A percentile compares a stretch with the other conserved stretches of the same genome.
Conservation (phyloP, 1,284 basidiomycete genomes). For the Ustilago nuda region DNA sequence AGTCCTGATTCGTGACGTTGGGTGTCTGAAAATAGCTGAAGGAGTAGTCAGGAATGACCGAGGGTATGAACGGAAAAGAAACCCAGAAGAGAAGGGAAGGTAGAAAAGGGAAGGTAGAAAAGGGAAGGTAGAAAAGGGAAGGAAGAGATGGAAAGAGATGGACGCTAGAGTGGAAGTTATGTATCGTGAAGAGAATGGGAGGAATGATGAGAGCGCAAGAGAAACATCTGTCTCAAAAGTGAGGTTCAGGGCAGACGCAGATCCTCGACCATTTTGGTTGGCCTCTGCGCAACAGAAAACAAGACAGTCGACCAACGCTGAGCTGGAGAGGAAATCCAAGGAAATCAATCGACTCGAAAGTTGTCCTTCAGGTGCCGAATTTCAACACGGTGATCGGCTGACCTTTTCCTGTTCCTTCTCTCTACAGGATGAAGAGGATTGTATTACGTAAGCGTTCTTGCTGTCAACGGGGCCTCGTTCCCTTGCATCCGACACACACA, state of each 20-base stretch:
- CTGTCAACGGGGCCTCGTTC: not conserved
- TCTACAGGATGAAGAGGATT: not conserved
- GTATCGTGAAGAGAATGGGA: not conserved
- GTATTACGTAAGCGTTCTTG: slow-evolving; percentile 22
- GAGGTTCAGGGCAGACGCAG: no score
- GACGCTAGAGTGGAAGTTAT: not conserved
- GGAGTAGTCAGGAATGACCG: not conserved
- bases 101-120: not conserved
- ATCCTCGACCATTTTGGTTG: not conserved
- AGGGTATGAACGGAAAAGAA: not conserved
- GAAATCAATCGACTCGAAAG: not conserved
- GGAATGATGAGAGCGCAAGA: not conserved
- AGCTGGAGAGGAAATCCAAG: not conserved
- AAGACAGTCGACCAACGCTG: not conserved
- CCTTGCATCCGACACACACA: not conserved
- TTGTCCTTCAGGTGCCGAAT: not conserved
- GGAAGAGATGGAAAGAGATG: not conserved
- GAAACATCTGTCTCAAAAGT: not conserved
- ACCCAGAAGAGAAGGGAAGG: not conserved
- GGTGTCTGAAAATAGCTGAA: not conserved
- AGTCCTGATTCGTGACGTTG: not conserved
- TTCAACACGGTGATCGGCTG: slow-evolving; percentile 16
- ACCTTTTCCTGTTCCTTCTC: not conserved
- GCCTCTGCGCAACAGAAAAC: slow-evolving; percentile 1
- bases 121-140: not conserved